A percentile compares a stretch with the other conserved stretches of the same genome.
These are phyloP conservation scores for Venturia carpophila DNA, from an alignment of 2,329 filamentous ascomycete species.

Conservation along the genomic window DNA sequence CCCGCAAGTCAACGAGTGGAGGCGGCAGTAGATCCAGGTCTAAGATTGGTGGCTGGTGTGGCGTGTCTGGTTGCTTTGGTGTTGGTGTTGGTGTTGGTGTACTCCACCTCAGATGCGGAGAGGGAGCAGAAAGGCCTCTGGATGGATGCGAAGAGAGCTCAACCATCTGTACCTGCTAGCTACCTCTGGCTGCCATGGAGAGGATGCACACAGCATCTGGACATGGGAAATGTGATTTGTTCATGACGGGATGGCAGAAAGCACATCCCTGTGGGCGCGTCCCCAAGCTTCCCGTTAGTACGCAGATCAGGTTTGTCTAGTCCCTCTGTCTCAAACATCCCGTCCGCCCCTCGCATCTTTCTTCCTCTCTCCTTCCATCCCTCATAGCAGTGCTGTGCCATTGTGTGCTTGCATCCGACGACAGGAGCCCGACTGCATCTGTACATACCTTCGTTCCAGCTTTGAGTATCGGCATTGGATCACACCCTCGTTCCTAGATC, in stretches of 20 bases:
- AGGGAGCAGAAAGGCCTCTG: neutral
- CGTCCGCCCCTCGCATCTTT: neutral
- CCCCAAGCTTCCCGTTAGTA: neutral
- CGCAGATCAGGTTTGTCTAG: neutral
- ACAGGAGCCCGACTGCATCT: neutral
- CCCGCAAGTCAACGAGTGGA: neutral
- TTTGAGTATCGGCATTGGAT: no score
- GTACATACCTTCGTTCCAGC: conserved; percentile 5
- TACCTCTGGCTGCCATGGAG: neutral
- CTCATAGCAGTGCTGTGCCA: neutral
- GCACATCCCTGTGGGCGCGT: neutral
- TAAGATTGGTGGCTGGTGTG: conserved; percentile 3
- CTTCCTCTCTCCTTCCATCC: neutral
- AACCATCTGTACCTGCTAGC: neutral
- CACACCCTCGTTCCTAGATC: neutral
- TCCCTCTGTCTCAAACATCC: neutral
- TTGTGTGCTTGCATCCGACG: neutral
- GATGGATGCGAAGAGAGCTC: no score
- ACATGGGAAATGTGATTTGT: conserved; percentile 1
- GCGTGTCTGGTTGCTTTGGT: no score
- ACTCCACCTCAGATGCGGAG: neutral
- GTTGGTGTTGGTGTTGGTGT: neutral
- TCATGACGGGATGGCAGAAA: neutral
- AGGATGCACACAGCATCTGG: neutral
- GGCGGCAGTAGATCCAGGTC: neutral